These are phyloP conservation scores for Syzygium aqueum DNA, from an alignment of 345 rosid genomes.

Conservation along the genomic window DNA sequence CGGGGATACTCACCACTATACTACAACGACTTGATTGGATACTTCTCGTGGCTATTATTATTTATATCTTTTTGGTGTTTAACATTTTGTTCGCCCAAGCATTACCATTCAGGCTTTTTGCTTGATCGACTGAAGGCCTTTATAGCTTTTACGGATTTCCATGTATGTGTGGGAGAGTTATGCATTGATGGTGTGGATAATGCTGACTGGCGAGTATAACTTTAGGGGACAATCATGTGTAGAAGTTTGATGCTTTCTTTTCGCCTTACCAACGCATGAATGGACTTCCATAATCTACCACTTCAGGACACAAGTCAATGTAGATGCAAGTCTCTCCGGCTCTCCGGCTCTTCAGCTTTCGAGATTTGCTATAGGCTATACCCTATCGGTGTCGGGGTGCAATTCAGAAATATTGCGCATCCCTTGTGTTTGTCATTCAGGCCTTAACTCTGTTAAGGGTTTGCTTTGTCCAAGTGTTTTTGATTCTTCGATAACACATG, in stretches of 20 bases:
- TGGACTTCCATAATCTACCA: background rate
- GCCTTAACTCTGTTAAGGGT: background rate
- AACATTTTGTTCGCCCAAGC: no score
- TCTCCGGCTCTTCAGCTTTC: background rate
- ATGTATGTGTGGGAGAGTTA: background rate
- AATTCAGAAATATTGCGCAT: background rate
- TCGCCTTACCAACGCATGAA: background rate
- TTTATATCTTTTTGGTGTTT: no score
- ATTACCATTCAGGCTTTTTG: background rate
- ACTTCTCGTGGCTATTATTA: fast-evolving
- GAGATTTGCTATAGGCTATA: background rate
- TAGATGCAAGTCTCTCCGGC: background rate
- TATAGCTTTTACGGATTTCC: background rate
- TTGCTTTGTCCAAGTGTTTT: background rate
- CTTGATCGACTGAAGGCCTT: background rate
- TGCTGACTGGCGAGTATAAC: background rate
- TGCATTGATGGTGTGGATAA: background rate
- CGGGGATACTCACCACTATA: constrained; percentile 91
- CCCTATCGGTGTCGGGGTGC: background rate
- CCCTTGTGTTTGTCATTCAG: background rate
- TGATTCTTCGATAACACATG: background rate
- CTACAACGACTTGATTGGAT: constrained; percentile 42
- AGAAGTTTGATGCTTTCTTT: no score
- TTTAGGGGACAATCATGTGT: background rate
- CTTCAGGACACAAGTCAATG: background rate